phyloP scores from a whole-genome alignment of 192 early-diverging fungal genomes.

The Coemansia brasiliensis region DNA sequence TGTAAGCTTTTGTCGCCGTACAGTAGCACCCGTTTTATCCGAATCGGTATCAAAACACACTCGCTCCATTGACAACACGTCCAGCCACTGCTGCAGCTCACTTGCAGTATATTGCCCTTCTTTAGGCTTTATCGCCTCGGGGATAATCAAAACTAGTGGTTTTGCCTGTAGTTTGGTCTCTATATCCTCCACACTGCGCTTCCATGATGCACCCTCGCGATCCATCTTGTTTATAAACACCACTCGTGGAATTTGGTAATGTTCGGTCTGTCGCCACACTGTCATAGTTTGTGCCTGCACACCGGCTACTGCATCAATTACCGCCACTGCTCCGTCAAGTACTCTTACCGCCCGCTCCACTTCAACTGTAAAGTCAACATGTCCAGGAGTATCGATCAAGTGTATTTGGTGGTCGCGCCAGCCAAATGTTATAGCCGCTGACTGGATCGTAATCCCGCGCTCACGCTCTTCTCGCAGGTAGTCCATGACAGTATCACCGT shows the following conservation, averaged over 20 bases:
- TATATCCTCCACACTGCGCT: conserved; percentile 49
- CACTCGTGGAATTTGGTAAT: conserved; percentile 79
- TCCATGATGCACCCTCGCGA: conserved; percentile 66
- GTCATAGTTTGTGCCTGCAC: conserved; percentile 98
- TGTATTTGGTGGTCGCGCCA: conserved; percentile 77
- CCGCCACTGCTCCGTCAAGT: conserved; percentile 90
- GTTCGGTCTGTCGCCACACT: conserved; percentile 86
- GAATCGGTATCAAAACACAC: conserved; percentile 14
- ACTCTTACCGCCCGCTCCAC: conserved; percentile 89
- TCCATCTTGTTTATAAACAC: conserved; percentile 98
- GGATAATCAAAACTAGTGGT: conserved; percentile 76
- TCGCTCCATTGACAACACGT: conserved; percentile 70
- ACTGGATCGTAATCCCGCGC: conserved; percentile 92
- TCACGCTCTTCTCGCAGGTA: conserved; percentile 85
- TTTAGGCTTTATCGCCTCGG: conserved; percentile 36
- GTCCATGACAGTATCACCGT: conserved; percentile 94
- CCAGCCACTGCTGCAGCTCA: conserved; percentile 66
- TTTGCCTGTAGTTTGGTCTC: conserved; percentile 57
- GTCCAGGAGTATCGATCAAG: conserved; percentile 95
- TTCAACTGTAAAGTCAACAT: conserved; percentile 95
- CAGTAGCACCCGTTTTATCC: conserved; percentile 25
- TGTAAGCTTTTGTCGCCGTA: conserved; percentile 9
- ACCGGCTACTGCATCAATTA: conserved; percentile 93
- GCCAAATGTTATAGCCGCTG: conserved; percentile 87
- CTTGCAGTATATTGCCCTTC: background rate